Conservation (phyloP, 345 rosid genomes). For the Citrus trifoliata region DNA sequence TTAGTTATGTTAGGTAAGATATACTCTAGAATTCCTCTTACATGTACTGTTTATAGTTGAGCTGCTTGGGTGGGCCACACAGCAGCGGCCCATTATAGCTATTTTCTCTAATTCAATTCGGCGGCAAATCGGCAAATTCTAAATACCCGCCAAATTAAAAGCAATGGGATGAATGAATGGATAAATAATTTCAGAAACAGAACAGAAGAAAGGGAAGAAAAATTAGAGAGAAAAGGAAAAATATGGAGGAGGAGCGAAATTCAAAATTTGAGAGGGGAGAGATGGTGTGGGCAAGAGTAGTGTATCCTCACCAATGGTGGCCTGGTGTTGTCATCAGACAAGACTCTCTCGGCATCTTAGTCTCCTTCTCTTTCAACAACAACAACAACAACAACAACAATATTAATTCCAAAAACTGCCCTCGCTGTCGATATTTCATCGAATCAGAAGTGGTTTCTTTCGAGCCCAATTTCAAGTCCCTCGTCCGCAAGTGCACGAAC, state of each 20-base stretch:
- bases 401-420: too few species aligned
- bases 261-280: constrained; percentile 7
- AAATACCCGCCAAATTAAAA: too few species aligned
- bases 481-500: neutral
- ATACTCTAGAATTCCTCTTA: too few species aligned
- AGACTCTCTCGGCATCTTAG: constrained; percentile 10
- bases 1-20: accelerated
- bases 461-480: neutral
- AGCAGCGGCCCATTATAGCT: neutral
- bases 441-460: neutral
- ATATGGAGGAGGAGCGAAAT: neutral
- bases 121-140: neutral
- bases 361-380: constrained; percentile 5
- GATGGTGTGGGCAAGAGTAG: constrained; percentile 26
- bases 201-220: neutral
- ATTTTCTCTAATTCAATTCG: neutral
- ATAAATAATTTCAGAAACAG: neutral
- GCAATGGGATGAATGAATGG: too few species aligned
- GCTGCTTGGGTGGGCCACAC: neutral
- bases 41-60: too few species aligned
- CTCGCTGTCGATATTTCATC: constrained; percentile 7
- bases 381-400: too few species aligned
- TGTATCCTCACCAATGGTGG: constrained; percentile 24
- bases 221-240: neutral
- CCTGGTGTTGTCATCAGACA: constrained; percentile 16